Conservation (phyloP, 805 yeast species). For the Saccharomycopsis microspora region DNA sequence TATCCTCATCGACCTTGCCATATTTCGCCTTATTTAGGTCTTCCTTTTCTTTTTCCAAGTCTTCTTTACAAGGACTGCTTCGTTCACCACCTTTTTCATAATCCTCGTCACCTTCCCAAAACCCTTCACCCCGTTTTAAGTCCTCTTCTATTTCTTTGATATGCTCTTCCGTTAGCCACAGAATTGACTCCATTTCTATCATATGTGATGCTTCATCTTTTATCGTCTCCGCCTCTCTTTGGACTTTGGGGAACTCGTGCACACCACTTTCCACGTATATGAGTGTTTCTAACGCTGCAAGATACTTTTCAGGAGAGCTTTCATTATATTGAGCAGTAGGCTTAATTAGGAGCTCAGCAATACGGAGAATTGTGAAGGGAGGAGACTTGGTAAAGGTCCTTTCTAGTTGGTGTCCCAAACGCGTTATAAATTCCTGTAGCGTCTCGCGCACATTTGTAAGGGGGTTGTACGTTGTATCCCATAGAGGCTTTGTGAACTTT, state of each 20-base stretch:
- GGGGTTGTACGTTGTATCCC: background rate
- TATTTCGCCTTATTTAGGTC: background rate
- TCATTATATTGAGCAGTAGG: conserved; percentile 21
- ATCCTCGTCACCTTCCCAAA: background rate
- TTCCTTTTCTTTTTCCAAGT: background rate
- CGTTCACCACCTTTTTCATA: background rate
- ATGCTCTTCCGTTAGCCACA: conserved; percentile 14
- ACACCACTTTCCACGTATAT: conserved; percentile 24
- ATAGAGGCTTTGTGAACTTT: background rate
- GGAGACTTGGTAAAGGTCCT: conserved; percentile 21
- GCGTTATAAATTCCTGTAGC: background rate
- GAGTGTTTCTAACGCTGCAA: conserved; percentile 23
- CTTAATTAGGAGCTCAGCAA: conserved; percentile 24
- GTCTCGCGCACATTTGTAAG: conserved; percentile 16
- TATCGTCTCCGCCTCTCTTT: background rate
- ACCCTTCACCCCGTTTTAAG: background rate
- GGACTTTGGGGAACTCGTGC: conserved; percentile 18
- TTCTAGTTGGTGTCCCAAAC: conserved; percentile 7
- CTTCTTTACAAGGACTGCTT: background rate
- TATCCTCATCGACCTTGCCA: background rate
- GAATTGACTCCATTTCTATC: conserved; percentile 13
- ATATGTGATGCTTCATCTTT: background rate
- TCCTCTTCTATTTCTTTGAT: conserved; percentile 7
- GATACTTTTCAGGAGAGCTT: conserved; percentile 20
- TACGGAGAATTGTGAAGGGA: conserved; percentile 27